phyloP scores from a whole-genome alignment of 345 rosid species.

The Schrenkiella parvula region DNA sequence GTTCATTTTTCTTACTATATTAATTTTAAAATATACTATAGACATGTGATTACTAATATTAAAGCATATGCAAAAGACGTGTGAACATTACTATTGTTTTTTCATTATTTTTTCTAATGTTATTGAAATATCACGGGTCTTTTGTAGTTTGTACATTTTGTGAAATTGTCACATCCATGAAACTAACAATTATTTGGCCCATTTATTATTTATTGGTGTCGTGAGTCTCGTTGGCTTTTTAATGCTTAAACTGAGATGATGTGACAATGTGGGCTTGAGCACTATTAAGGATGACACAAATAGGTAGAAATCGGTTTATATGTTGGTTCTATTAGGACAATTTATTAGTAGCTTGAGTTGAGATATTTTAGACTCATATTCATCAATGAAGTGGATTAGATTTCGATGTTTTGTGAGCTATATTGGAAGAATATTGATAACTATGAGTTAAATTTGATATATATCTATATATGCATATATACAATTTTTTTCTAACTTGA shows the following conservation, averaged over 20 bases:
- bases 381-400: background rate
- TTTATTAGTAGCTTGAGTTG: background rate
- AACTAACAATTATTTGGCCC: background rate
- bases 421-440: background rate
- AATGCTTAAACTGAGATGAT: background rate
- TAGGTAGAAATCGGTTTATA: background rate
- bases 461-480: no score
- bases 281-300: background rate
- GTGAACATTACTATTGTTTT: conserved; percentile 25
- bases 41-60: conserved; percentile 15
- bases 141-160: conserved; percentile 11
- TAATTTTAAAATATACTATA: background rate
- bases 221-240: background rate
- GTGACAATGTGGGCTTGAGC: conserved; percentile 18
- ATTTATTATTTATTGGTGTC: background rate
- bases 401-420: background rate
- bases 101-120: background rate
- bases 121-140: conserved; percentile 23
- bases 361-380: background rate
- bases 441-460: background rate
- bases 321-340: conserved; percentile 1
- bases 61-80: conserved; percentile 20
- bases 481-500: background rate
- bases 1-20: background rate
- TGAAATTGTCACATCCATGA: conserved; percentile 22